A percentile compares a stretch with the other conserved stretches of the same genome.
These are phyloP conservation scores for Lagenidium sp. DNA, from an alignment of 352 stramenopile genomes.

Conservation along the genomic window DNA sequence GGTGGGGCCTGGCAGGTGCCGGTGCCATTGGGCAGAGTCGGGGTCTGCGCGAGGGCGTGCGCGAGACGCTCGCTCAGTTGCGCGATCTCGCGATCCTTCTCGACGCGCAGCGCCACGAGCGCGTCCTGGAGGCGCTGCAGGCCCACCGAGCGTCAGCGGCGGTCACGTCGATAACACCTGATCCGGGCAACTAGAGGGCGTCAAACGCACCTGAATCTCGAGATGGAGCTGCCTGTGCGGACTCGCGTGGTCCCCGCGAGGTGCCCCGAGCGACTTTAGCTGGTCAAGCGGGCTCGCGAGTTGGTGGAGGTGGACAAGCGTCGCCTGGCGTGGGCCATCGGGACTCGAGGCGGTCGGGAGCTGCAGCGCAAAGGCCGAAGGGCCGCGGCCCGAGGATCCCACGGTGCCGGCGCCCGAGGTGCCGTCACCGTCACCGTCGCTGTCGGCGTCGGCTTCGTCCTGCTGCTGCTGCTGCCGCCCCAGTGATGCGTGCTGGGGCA, in stretches of 20 bases:
- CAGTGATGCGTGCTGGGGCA: too few relatives aligned
- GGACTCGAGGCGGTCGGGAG: slow-evolving; percentile 3
- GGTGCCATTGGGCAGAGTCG: not conserved
- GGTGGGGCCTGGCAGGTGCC: slow-evolving; percentile 1
- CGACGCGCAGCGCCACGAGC: slow-evolving; percentile 32
- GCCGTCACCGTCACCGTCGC: too few relatives aligned
- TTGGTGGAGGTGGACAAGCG: slow-evolving; percentile 5
- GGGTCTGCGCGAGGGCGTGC: too few relatives aligned
- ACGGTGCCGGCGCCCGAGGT: too few relatives aligned
- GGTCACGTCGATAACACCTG: too few relatives aligned
- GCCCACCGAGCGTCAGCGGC: not conserved
- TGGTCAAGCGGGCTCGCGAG: not conserved
- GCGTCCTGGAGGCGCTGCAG: slow-evolving; percentile 40
- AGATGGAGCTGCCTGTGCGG: slow-evolving; percentile 11
- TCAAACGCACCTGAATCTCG: slow-evolving; percentile 22
- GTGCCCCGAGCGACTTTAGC: too few relatives aligned
- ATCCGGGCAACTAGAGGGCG: too few relatives aligned
- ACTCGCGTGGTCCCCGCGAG: too few relatives aligned
- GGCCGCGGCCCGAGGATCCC: too few relatives aligned
- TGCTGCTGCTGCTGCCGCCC: too few relatives aligned
- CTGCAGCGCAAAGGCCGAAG: slow-evolving; percentile 4
- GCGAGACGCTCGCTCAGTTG: slow-evolving; percentile 34
- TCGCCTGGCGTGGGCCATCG: not conserved
- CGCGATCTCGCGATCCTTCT: slow-evolving; percentile 49
- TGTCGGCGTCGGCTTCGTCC: not conserved